Base-by-base conservation (phyloP, 805 yeast genomes). In the Henningerozyma blattae region DNA sequence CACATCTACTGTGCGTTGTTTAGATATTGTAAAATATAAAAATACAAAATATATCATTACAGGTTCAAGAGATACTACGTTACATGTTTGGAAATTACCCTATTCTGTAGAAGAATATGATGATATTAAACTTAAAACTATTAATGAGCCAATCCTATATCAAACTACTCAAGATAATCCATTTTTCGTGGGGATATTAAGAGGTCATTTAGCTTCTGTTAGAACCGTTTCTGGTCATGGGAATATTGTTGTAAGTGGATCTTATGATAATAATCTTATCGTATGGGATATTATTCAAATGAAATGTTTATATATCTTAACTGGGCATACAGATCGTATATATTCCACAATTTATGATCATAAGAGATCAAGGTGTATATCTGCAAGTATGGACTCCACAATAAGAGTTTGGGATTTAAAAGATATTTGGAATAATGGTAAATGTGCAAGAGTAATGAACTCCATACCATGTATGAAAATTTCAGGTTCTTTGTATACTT, bases 361-460 rank as follows among this genome's bases (percentile, higher is more conserved):
- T 42, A 67, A 73, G 39, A 67, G 89, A 36, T 72, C 77, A 46
- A 64, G 91, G 30, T 87, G 96, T 48, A 79, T 82, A 33, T 80
- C 95, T 1, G 95, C 96, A 0, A 78, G 94, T 4, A 77, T 85
- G 77, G 98, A 91, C 54, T 71, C 83, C 44, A 74, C 84, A 2
- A 84, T 91, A 33, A 75, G 78, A 52, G 77, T 87, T 16, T 91
- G 98, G 98, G 87, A 86, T 55, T 62, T 87, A 34, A 73, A 68
- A 27, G 75, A 78, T 14, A 95, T 96, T 7, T 65, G 70, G 39
- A 68, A 79, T 15, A 55, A 55, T 34, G 59, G 59, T 6, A 40
- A 39, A 14, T 30, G 52, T 24, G 42, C 52, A 18, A 43, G 42
- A 15, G 45, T 50, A 4, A 44, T 46, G 29, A 42, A 41, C 27